Conservation (phyloP, 75 land plant genomes). For the Pinus albicaulis region DNA sequence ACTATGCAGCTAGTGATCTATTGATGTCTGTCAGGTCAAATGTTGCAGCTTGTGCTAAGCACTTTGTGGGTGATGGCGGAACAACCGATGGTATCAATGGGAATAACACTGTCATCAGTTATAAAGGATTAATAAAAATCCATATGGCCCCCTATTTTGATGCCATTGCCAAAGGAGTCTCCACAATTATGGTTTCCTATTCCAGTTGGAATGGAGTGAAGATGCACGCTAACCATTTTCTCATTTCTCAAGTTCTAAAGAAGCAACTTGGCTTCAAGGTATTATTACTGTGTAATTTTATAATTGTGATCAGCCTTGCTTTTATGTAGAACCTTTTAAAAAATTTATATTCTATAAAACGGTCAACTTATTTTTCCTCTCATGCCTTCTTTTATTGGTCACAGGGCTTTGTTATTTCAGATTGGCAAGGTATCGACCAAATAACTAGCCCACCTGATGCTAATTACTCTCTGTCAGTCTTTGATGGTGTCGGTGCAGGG, state of each 20-base stretch:
- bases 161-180: constrained; percentile 58
- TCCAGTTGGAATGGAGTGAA: constrained; percentile 82
- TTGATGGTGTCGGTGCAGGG: constrained; percentile 39
- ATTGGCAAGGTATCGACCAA: constrained; percentile 42
- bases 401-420: constrained; percentile 72
- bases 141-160: constrained; percentile 70
- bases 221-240: constrained; percentile 67
- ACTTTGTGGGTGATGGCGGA: constrained; percentile 85
- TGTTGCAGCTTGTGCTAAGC: constrained; percentile 75
- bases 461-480: constrained; percentile 45
- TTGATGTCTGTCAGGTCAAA: constrained; percentile 28
- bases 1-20: not conserved
- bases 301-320: not conserved
- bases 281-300: not conserved
- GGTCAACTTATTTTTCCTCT: not conserved
- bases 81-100: constrained; percentile 64
- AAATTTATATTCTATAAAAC: not conserved
- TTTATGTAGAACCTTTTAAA: not conserved
- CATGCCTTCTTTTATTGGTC: not conserved
- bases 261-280: constrained; percentile 49
- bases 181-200: constrained; percentile 74
- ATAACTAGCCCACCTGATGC: constrained; percentile 45
- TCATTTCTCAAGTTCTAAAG: constrained; percentile 55
- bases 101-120: constrained; percentile 57
- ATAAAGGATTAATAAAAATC: constrained; percentile 42